Percentiles rank a stretch among this genome's conserved stretches.
Conservation (phyloP, 805 yeast species). For the Yarrowia keelungensis region DNA sequence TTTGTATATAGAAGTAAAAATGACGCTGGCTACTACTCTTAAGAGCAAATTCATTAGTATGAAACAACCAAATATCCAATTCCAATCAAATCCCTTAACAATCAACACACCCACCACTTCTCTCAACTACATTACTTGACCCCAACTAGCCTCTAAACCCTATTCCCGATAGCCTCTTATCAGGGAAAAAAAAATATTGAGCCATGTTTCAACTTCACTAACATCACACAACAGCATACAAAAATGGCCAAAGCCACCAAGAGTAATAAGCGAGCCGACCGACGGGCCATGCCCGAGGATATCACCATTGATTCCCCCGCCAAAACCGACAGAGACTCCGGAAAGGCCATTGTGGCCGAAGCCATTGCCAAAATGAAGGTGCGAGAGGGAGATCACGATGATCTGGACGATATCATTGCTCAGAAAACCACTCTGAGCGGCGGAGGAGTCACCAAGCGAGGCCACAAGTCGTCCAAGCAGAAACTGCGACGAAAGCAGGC, state of each 20-base stretch:
- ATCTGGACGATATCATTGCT: conserved; percentile 30
- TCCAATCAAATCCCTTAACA: background rate
- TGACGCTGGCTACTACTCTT: too few species aligned
- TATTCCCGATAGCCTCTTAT: conserved; percentile 31
- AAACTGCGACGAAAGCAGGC: conserved; percentile 24
- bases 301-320: conserved; percentile 1
- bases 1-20: too few species aligned
- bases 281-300: conserved; percentile 38
- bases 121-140: background rate
- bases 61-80: too few species aligned
- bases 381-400: conserved; percentile 34
- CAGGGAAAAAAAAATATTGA: conserved; percentile 21
- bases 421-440: conserved; percentile 22
- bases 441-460: conserved; percentile 34
- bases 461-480: conserved; percentile 28
- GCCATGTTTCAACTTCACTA: background rate
- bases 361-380: conserved; percentile 38
- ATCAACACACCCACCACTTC: background rate
- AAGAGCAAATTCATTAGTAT: too few species aligned
- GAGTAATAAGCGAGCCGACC: conserved; percentile 36
- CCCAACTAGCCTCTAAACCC: background rate
- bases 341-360: conserved; percentile 33
- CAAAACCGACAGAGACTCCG: conserved; percentile 29
- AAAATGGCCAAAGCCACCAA: conserved; percentile 15
- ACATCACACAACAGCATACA: background rate